A percentile compares a stretch with the other conserved stretches of the same genome.
These are phyloP conservation scores for Annona squamosa DNA, from an alignment of 164 flowering plant species.

Conservation along the genomic window DNA sequence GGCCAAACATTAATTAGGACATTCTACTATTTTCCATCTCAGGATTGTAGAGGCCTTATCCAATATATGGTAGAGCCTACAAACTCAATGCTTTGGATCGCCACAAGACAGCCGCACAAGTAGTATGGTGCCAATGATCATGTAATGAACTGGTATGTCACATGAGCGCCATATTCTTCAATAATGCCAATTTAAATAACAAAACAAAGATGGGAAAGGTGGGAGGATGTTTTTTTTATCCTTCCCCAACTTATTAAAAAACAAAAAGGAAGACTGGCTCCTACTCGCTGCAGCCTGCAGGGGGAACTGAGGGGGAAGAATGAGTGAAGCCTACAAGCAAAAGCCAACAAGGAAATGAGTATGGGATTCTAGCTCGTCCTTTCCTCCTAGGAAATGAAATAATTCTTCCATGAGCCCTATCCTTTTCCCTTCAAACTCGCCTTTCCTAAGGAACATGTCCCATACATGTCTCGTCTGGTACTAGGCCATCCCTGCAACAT, in stretches of 20 bases:
- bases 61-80: too few relatives aligned
- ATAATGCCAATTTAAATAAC: background rate
- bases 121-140: background rate
- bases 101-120: background rate
- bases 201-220: slow-evolving; percentile 14
- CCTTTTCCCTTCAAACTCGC: slow-evolving; percentile 4
- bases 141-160: slow-evolving; percentile 3
- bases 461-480: slow-evolving; percentile 31
- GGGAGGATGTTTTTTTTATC: slow-evolving; percentile 9
- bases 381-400: slow-evolving; percentile 1
- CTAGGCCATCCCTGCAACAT: slow-evolving; percentile 15
- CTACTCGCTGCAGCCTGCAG: slow-evolving; percentile 3
- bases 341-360: background rate
- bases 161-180: slow-evolving; percentile 7
- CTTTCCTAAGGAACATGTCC: slow-evolving; percentile 31
- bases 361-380: background rate
- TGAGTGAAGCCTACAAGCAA: slow-evolving; percentile 5
- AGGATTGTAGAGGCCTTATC: too few relatives aligned
- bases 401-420: slow-evolving; percentile 6
- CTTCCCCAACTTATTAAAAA: slow-evolving; percentile 18
- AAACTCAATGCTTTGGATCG: background rate
- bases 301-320: slow-evolving; percentile 13
- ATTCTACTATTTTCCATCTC: background rate
- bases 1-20: background rate
- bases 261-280: slow-evolving; percentile 9